phyloP scores from a whole-genome alignment of 345 rosid species.

The Clarkia xantiana region DNA sequence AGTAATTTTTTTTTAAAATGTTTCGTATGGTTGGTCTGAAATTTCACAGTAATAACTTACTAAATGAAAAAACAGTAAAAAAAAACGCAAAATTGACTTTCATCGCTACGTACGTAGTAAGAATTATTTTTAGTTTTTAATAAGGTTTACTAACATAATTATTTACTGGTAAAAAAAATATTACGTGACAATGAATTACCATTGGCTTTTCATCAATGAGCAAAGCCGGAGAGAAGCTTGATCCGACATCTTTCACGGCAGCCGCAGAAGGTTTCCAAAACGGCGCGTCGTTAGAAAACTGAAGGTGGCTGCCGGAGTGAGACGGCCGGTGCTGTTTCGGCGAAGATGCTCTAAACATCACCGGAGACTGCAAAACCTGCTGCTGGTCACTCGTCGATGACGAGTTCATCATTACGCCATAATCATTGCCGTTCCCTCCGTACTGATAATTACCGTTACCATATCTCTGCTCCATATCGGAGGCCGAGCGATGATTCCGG shows the following conservation, averaged over 20 bases:
- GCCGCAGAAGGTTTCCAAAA: slow-evolving; percentile 3
- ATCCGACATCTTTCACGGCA: neutral
- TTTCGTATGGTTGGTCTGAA: no score
- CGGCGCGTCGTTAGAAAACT: slow-evolving; percentile 6
- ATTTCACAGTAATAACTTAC: no score
- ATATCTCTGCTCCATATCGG: no score
- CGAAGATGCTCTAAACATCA: slow-evolving; percentile 2
- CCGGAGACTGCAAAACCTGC: neutral
- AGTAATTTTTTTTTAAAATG: no score
- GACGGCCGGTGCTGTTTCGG: neutral
- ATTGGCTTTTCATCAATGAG: slow-evolving; percentile 28
- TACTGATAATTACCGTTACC: no score
- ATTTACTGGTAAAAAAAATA: neutral
- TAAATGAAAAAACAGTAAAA: no score
- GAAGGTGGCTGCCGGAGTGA: slow-evolving; percentile 1
- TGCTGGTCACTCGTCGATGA: slow-evolving; percentile 4
- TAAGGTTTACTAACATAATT: no score
- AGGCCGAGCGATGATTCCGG: no score
- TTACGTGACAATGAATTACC: slow-evolving; percentile 10
- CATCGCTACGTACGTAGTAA: no score
- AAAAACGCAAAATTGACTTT: no score
- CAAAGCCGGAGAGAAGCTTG: neutral
- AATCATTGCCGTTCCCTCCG: slow-evolving; percentile 1
- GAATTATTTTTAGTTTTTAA: no score
- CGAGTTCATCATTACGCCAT: slow-evolving; percentile 2